Percentiles rank a stretch among this genome's conserved stretches.
Conservation (phyloP, 768 basidiomycete genomes). For the Trametes cingulata region DNA sequence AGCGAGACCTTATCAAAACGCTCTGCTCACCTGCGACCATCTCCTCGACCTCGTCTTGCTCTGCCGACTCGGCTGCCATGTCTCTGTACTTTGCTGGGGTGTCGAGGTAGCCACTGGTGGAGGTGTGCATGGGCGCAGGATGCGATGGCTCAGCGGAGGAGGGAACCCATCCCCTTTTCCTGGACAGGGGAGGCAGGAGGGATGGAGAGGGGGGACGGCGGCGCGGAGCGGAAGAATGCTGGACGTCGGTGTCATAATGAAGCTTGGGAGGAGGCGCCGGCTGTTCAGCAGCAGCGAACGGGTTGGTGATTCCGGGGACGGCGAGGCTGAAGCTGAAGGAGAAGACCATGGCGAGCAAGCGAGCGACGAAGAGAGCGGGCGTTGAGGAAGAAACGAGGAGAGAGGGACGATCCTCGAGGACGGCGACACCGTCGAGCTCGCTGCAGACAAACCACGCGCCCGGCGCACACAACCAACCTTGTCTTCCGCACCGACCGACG, state of each 20-base stretch:
- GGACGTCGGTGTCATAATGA: constrained; percentile 29
- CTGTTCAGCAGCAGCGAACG: constrained; percentile 43
- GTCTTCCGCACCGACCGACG: not conserved
- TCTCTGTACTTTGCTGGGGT: constrained; percentile 64
- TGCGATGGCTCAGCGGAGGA: constrained; percentile 55
- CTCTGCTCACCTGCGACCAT: constrained; percentile 44
- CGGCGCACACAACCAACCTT: constrained; percentile 2
- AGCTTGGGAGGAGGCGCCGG: constrained; percentile 21
- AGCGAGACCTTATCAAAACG: not conserved
- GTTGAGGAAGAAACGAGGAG: not conserved
- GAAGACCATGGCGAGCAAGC: constrained; percentile 38
- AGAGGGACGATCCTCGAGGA: constrained; percentile 1
- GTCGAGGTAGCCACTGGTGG: constrained; percentile 66
- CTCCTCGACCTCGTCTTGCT: constrained; percentile 46
- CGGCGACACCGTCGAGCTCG: constrained; percentile 15
- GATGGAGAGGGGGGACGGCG: constrained; percentile 33
- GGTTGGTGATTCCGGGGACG: constrained; percentile 67
- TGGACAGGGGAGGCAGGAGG: constrained; percentile 46
- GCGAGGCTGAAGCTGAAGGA: constrained; percentile 72
- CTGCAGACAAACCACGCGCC: constrained; percentile 11
- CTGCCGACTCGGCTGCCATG: constrained; percentile 31
- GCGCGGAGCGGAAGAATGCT: constrained; percentile 20
- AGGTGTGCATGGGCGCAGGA: constrained; percentile 52
- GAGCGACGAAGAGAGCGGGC: not conserved
- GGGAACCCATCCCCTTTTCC: constrained; percentile 78